A percentile compares a stretch with the other conserved stretches of the same genome.
Conservation (phyloP, 257 asterid species). For the Solanum pennellii region DNA sequence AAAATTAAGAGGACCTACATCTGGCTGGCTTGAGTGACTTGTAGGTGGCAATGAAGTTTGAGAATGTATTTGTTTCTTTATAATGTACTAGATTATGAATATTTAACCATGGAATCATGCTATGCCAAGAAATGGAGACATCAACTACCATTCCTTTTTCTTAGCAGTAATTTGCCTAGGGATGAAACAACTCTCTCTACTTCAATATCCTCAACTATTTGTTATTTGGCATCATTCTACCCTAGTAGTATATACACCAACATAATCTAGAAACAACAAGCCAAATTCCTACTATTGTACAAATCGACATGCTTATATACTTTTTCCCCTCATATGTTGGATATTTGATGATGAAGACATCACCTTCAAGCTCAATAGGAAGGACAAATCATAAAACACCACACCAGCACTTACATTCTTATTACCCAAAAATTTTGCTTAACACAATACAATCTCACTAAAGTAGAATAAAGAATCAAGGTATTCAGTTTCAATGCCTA, state of each 20-base stretch:
- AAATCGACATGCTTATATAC: background rate
- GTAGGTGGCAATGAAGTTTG: too few species aligned
- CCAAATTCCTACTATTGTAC: background rate
- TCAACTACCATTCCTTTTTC: too few species aligned
- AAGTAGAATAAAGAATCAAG: background rate
- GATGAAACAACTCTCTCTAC: background rate
- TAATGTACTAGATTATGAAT: too few species aligned
- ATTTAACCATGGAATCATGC: too few species aligned
- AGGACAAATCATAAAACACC: background rate
- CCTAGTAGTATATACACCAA: background rate
- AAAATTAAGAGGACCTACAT: too few species aligned
- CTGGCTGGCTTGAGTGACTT: too few species aligned
- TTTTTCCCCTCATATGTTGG: background rate
- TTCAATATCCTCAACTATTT: background rate
- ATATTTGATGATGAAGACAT: background rate
- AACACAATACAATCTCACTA: conserved; percentile 1
- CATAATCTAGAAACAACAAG: background rate
- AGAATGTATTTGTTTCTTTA: too few species aligned
- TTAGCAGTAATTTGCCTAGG: background rate
- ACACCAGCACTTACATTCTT: background rate
- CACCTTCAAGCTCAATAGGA: background rate
- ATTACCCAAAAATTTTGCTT: conserved; percentile 14
- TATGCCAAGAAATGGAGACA: too few species aligned
- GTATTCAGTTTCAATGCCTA: conserved; percentile 2
- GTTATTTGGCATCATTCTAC: background rate